Conservation (phyloP, 2,329 filamentous ascomycete genomes). For the Plectosphaerella cucumerina region DNA sequence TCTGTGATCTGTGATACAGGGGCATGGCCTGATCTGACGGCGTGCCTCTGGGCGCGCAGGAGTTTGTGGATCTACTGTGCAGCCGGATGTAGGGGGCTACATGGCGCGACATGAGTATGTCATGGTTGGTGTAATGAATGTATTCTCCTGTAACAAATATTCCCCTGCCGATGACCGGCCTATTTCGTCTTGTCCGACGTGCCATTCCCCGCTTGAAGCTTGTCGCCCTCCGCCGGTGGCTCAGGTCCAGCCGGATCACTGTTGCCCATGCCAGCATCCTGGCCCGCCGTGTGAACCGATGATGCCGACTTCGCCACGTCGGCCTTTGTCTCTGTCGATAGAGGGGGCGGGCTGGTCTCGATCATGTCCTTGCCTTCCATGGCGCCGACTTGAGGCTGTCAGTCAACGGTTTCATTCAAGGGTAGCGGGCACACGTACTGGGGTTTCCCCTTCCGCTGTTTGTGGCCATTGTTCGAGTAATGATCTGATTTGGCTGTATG, state of each 20-base stretch:
- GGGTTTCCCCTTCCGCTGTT: conserved; percentile 48
- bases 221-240: conserved; percentile 52
- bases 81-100: not conserved
- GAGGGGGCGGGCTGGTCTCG: conserved; percentile 34
- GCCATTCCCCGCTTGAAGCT: conserved; percentile 25
- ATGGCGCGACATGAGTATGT: not conserved
- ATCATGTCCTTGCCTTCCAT: conserved; percentile 31
- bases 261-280: conserved; percentile 24
- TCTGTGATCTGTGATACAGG: too few species aligned
- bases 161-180: too few species aligned
- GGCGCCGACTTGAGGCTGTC: conserved; percentile 30
- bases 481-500: not conserved
- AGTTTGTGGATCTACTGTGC: not conserved
- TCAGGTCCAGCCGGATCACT: conserved; percentile 42
- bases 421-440: conserved; percentile 26
- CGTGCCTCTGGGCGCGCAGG: too few species aligned
- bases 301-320: conserved; percentile 25
- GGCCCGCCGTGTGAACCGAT: conserved; percentile 28
- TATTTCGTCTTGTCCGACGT: too few species aligned
- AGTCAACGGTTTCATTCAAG: conserved; percentile 5
- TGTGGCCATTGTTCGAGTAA: conserved; percentile 48
- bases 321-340: conserved; percentile 34
- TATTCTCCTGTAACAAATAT: too few species aligned
- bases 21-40: too few species aligned
- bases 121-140: too few species aligned